Conservation (phyloP, 1,284 basidiomycete genomes). For the Microbotryum scabiosae region DNA sequence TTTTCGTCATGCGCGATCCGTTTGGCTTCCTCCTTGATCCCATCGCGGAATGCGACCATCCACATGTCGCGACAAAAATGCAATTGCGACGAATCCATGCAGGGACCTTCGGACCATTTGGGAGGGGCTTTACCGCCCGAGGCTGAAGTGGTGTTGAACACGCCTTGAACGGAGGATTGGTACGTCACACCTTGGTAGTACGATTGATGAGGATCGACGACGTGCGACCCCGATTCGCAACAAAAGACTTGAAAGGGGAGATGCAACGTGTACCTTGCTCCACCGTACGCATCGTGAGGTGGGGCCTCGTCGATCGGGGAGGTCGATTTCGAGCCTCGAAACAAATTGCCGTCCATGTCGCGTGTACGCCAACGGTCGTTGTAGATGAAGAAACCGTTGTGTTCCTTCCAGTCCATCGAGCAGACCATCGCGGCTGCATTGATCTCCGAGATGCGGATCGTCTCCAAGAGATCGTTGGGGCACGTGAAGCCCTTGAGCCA, state of each 20-base stretch:
- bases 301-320: constrained; percentile 82
- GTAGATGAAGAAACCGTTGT: constrained; percentile 91
- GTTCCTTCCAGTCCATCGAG: constrained; percentile 97
- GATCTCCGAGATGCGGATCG: constrained; percentile 71
- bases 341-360: constrained; percentile 90
- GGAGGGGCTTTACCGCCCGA: constrained; percentile 46
- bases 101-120: constrained; percentile 60
- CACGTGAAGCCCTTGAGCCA: constrained; percentile 97
- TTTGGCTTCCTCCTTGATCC: constrained; percentile 45
- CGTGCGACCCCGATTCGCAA: constrained; percentile 89
- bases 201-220: constrained; percentile 83
- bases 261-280: constrained; percentile 74
- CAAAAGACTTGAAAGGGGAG: constrained; percentile 94
- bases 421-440: constrained; percentile 94
- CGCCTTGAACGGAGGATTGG: constrained; percentile 53
- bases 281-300: constrained; percentile 69
- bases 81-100: constrained; percentile 85
- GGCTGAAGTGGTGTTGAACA: constrained; percentile 55
- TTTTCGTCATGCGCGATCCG: constrained; percentile 19
- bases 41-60: constrained; percentile 68
- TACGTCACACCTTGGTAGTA: constrained; percentile 83
- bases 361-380: constrained; percentile 92
- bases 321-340: constrained; percentile 85
- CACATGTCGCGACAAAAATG: constrained; percentile 94
- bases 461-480: constrained; percentile 90